Percentiles rank a stretch among this genome's conserved stretches.
phyloP scores from a whole-genome alignment of 495 filamentous ascomycete genomes.

The Bombardia bombarda region DNA sequence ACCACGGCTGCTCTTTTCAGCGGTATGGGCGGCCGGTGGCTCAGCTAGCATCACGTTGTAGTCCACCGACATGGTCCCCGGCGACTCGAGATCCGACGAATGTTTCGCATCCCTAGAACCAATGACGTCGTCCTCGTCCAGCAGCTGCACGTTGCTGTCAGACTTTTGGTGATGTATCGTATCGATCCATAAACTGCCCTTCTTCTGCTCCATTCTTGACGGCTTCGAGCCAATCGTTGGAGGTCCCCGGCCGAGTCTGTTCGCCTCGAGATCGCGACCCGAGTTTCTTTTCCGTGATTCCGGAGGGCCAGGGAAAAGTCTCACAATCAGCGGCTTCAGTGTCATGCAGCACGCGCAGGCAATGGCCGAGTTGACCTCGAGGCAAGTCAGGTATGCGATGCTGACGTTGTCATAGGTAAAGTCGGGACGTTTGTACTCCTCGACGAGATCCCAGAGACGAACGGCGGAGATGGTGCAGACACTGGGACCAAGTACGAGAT shows the following conservation, averaged over 20 bases:
- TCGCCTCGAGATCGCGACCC: background rate
- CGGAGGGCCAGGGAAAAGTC: conserved; percentile 11
- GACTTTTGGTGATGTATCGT: background rate
- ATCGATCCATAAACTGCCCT: background rate
- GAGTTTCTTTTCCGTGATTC: background rate
- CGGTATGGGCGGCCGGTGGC: background rate
- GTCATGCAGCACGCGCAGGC: conserved; percentile 28
- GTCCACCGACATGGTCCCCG: background rate
- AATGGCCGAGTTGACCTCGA: conserved; percentile 29
- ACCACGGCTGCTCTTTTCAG: no score
- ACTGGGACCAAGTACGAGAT: background rate
- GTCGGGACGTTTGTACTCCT: conserved; percentile 8
- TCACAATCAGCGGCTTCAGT: conserved; percentile 17
- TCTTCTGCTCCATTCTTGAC: background rate
- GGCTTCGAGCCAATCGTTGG: conserved; percentile 10
- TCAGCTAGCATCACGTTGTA: background rate
- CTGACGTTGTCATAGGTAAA: conserved; percentile 18
- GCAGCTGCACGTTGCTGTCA: background rate
- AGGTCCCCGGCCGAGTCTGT: background rate
- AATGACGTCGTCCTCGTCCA: background rate
- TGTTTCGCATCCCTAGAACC: background rate
- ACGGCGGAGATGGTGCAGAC: conserved; percentile 22
- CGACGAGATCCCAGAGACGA: conserved; percentile 19
- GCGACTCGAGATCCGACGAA: background rate
- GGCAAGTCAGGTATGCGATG: conserved; percentile 20